Base-by-base conservation (phyloP, 2,329 filamentous ascomycete genomes). In the Phoma sp. region DNA sequence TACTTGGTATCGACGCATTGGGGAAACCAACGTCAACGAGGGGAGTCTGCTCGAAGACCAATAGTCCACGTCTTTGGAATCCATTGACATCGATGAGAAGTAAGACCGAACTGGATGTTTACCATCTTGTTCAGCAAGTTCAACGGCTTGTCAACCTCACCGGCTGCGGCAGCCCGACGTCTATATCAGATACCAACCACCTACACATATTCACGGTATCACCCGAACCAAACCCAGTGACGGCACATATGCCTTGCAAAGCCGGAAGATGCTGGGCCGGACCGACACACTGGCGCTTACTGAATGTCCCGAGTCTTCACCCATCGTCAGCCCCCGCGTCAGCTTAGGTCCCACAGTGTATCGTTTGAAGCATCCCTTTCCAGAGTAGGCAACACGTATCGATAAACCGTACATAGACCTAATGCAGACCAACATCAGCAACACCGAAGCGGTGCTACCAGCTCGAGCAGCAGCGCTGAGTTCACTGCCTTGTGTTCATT, bases 251-350 rank as follows among this genome's bases (percentile, higher is more conserved):
- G 41, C 41, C 36, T 36, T 41, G 51, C 37, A 38, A n/a, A 22
- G 6, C 43, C 25, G 37, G 29, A 36, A 24, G 10, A 46, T 33
- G 52, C 47, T 51, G 47, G 41, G 38, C 22, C 46, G 52, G 52
- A 55, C 46, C 52, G 52, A 55, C 41, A 55, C 46, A 37, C 25
- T 51, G 46, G 46, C 47, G 52, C 52, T 55, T 50, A 55, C 52
- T 50, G 46, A 17, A 43, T 27, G 7, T n/a, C 19, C 21, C 44
- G 39, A 33, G 35, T 38, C 27, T n/a, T 27, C 24, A 9, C 2
- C 25, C 32, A 29, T 10, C 38, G 37, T 43, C 31, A 44, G 52
- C 52, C 50, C 46, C 41, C 52, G 52, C 52, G 37, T 55, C 46
- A 55, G 52, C 52, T 51, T 25, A 40, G 21, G 27, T 43, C 36